These are phyloP conservation scores for Parsonsia alboflavescens DNA, from an alignment of 257 asterid genomes.

Conservation along the genomic window DNA sequence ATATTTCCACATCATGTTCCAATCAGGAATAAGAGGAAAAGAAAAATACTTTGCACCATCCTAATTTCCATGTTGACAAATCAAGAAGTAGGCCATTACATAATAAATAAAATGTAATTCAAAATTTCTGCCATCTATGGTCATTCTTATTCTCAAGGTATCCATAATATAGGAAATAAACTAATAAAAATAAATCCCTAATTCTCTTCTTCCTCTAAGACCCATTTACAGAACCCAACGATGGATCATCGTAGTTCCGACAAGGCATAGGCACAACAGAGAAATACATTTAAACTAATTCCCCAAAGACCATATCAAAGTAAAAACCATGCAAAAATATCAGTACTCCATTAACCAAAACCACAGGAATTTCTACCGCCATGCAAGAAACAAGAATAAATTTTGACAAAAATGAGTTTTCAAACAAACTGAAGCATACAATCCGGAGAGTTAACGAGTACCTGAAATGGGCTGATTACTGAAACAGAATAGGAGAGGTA, in stretches of 20 bases:
- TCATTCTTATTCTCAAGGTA: background rate
- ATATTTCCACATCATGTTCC: background rate
- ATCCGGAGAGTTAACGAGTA: constrained; percentile 8
- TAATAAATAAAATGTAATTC: background rate
- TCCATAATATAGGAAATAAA: background rate
- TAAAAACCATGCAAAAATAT: background rate
- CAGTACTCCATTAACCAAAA: too few species aligned
- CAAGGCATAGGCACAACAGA: background rate
- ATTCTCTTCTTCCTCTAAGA: background rate
- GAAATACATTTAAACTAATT: background rate
- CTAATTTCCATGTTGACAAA: background rate
- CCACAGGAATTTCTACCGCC: too few species aligned
- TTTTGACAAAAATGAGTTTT: background rate
- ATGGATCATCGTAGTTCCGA: background rate
- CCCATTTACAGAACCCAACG: constrained; percentile 9
- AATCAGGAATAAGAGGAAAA: background rate
- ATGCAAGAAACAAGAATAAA: background rate
- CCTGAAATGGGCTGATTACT: constrained; percentile 18
- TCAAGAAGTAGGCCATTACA: background rate
- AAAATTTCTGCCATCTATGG: background rate
- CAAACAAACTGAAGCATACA: background rate
- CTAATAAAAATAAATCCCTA: background rate
- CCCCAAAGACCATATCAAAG: background rate
- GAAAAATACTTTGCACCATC: background rate
- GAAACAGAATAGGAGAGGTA: constrained; percentile 10